Percentiles rank a stretch among this genome's conserved stretches.
phyloP scores from a whole-genome alignment of 1,284 basidiomycete species.

The Neotropicomus parvogracilis region DNA sequence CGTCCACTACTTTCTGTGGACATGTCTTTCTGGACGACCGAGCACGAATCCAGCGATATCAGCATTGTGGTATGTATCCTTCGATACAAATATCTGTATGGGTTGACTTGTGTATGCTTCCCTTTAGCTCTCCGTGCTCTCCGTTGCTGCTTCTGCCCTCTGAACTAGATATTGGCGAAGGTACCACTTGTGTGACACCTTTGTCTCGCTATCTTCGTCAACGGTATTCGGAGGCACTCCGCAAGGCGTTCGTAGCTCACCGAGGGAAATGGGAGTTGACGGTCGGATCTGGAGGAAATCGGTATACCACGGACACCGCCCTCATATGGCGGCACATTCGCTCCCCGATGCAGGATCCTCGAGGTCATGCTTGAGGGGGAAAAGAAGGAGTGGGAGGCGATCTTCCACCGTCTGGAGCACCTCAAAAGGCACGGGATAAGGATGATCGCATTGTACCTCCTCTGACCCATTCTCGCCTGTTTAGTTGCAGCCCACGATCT shows the following conservation, averaged over 20 bases:
- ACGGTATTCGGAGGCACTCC: constrained; percentile 38
- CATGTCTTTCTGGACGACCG: constrained; percentile 34
- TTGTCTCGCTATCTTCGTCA: constrained; percentile 8
- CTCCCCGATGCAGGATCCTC: constrained; percentile 43
- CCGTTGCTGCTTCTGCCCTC: constrained; percentile 13
- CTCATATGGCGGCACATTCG: constrained; percentile 29
- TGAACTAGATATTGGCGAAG: constrained; percentile 17
- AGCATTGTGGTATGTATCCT: constrained; percentile 34
- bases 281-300: constrained; percentile 26
- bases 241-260: constrained; percentile 40
- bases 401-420: constrained; percentile 37
- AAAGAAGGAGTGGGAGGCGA: constrained; percentile 35
- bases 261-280: constrained; percentile 36
- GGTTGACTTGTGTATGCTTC: neutral
- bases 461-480: constrained; percentile 38
- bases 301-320: constrained; percentile 31
- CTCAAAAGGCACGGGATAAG: constrained; percentile 38
- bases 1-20: constrained; percentile 42
- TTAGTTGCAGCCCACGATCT: constrained; percentile 38
- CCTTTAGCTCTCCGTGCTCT: constrained; percentile 19
- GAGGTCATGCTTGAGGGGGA: constrained; percentile 43
- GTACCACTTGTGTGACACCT: constrained; percentile 16
- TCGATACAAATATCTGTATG: neutral
- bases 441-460: constrained; percentile 37
- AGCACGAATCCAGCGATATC: constrained; percentile 39